Base-by-base conservation (phyloP, 169 alveolate genomes). In the Theileria annulata region DNA sequence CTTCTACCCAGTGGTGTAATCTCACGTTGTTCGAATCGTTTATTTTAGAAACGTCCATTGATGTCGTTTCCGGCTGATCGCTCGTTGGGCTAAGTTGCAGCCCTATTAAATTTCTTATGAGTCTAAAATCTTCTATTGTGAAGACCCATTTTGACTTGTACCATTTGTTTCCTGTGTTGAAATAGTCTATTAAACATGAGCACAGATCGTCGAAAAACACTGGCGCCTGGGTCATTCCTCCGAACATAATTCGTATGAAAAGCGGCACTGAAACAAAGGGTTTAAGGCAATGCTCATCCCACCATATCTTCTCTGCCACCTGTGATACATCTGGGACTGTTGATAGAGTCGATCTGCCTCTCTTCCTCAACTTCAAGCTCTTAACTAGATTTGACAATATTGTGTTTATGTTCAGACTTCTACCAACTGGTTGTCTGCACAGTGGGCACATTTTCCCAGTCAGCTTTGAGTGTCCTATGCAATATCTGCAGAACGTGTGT, bases 401-500 rank as follows among this genome's bases (percentile, higher is more conserved):
- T 25, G 95, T 94, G 83, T 93, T 94, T 12, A 93, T 87, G 54
- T 83, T 77, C 19, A 93, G 87, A 15, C 91, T 70, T 42, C 81
- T 69, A 0, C 97, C 96, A 42, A 94, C 74, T 49, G 91, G 87
- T 69, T 90, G 96, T 47, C 97, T 88, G 75, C 97, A 94, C 37
- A 94, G 79, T 30, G 97, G 97, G 71, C 96, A 94, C 48, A 79
- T 72, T 33, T 87, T 92, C 9, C 95, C 92, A 58, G 87, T 59
- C 54, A 90, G 75, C 31, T 88, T 85, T 54, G 80, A 77, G 76
- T 92, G 96, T 5, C 94, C 94, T 19, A 92, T 94, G 86, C 96
- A 93, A 77, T 94, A 94, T 47, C 97, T 75, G 82, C 97, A 94
- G 87, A 92, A 94, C 2, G 97, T 94, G 79, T 94, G 97, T 19